Evolutionary conservation across 768 basidiomycete species (phyloP).

Genomic region (Lactarius evosmus): DNA sequence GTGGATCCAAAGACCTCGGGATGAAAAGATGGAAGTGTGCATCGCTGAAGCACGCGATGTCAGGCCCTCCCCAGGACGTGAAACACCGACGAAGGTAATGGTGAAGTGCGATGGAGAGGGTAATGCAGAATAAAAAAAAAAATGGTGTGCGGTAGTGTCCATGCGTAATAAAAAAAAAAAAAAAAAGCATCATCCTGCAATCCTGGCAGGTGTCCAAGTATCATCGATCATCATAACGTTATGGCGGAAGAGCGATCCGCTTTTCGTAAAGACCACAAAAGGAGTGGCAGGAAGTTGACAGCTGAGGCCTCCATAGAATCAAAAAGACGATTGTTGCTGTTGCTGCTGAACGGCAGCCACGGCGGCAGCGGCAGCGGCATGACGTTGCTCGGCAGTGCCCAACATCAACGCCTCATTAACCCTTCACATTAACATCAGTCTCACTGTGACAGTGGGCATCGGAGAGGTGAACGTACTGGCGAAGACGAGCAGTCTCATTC

Average conservation of each 20-base stretch:
- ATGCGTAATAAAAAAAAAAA: constrained; percentile 27
- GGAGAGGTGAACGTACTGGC: constrained; percentile 42
- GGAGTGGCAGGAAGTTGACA: constrained; percentile 3
- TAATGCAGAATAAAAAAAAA: constrained; percentile 22
- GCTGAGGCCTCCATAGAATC: constrained; percentile 35
- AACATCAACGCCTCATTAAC: constrained; percentile 91
- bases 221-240: constrained; percentile 30
- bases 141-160: constrained; percentile 25
- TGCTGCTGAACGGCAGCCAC: constrained; percentile 50
- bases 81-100: constrained; percentile 20
- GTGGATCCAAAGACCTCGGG: constrained; percentile 18
- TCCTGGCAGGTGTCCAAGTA: constrained; percentile 28
- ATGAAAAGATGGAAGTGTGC: constrained; percentile 25
- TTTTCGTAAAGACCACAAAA: constrained; percentile 29
- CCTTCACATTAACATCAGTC: constrained; percentile 34
- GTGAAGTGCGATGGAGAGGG: constrained; percentile 11
- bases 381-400: constrained; percentile 71
- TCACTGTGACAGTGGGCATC: background rate
- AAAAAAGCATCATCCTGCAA: constrained; percentile 25
- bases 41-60: constrained; percentile 29
- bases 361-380: constrained; percentile 55
- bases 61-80: constrained; percentile 16
- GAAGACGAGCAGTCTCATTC: constrained; percentile 74
- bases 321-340: constrained; percentile 43
- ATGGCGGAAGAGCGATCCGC: constrained; percentile 22